Evolutionary conservation across 1,139 yeast genomes (phyloP).

Genomic region (Geotrichum australiense): DNA sequence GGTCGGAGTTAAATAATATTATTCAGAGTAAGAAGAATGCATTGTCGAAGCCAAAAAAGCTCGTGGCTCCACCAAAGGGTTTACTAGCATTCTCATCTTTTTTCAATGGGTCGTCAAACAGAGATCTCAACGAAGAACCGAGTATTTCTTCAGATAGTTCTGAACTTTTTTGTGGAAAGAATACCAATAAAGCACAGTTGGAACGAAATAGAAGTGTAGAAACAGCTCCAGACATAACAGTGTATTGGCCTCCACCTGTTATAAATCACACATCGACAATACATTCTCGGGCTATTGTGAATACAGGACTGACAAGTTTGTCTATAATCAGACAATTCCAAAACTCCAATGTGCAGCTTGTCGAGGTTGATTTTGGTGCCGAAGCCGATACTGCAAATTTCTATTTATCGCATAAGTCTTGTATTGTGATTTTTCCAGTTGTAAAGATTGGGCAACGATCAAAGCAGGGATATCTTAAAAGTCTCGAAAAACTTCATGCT

Average conservation of each 20-base stretch:
- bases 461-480: slow-evolving; percentile 7
- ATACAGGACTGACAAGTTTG: slow-evolving; percentile 10
- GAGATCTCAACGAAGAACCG: background rate
- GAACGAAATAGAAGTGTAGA: background rate
- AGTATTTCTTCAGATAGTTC: background rate
- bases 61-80: too few species aligned
- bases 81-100: too few species aligned
- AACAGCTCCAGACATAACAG: background rate
- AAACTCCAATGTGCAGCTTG: background rate
- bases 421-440: slow-evolving; percentile 12
- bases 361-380: slow-evolving; percentile 16
- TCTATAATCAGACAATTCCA: slow-evolving; percentile 7
- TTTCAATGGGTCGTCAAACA: too few species aligned
- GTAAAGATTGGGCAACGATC: slow-evolving; percentile 10
- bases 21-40: background rate
- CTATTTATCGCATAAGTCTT: slow-evolving; percentile 13
- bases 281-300: slow-evolving; percentile 6
- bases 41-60: too few species aligned
- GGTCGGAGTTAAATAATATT: background rate
- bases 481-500: slow-evolving; percentile 6
- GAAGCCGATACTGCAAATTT: slow-evolving; percentile 11
- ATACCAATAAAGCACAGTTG: background rate
- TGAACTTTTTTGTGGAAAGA: background rate
- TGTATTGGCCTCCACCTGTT: slow-evolving; percentile 5
- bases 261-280: background rate